These are phyloP conservation scores for Stevia rebaudiana DNA, from an alignment of 140 eudicot genomes.

Conservation along the genomic window DNA sequence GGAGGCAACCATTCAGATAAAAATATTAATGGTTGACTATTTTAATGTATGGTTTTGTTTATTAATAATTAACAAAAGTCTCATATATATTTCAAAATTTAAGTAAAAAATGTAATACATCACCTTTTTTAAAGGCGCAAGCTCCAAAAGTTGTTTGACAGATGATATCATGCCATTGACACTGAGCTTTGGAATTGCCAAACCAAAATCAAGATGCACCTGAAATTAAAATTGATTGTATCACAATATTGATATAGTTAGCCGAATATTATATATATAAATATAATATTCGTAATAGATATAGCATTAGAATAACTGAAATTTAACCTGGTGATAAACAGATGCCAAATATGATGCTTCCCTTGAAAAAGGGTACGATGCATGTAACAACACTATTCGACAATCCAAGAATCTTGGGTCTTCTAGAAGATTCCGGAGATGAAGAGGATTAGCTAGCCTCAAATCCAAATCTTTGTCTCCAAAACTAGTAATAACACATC, in stretches of 20 bases:
- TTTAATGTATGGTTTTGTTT: background rate
- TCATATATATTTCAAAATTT: too few relatives aligned
- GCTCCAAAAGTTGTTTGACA: conserved; percentile 84
- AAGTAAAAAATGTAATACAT: too few relatives aligned
- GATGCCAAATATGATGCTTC: conserved; percentile 96
- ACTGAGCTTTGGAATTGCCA: conserved; percentile 86
- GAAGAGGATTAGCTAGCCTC: conserved; percentile 83
- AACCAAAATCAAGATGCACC: conserved; percentile 95
- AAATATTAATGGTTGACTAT: background rate
- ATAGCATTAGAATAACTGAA: too few relatives aligned
- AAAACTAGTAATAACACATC: conserved; percentile 38
- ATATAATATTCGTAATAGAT: too few relatives aligned
- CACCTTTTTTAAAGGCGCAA: conserved; percentile 95
- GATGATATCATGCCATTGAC: conserved; percentile 84
- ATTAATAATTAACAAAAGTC: background rate
- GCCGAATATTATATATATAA: too few relatives aligned
- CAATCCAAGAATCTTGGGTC: conserved; percentile 59
- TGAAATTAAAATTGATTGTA: conserved; percentile 33
- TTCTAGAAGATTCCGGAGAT: conserved; percentile 80
- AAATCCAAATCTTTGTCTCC: conserved; percentile 97
- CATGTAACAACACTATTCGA: conserved; percentile 76
- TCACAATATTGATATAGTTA: background rate
- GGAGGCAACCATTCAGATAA: background rate
- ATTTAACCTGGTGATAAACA: conserved; percentile 81
- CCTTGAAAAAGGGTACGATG: conserved; percentile 92